phyloP scores from a whole-genome alignment of 495 filamentous ascomycete species.

The Hyphodiscus hymeniophilus region DNA sequence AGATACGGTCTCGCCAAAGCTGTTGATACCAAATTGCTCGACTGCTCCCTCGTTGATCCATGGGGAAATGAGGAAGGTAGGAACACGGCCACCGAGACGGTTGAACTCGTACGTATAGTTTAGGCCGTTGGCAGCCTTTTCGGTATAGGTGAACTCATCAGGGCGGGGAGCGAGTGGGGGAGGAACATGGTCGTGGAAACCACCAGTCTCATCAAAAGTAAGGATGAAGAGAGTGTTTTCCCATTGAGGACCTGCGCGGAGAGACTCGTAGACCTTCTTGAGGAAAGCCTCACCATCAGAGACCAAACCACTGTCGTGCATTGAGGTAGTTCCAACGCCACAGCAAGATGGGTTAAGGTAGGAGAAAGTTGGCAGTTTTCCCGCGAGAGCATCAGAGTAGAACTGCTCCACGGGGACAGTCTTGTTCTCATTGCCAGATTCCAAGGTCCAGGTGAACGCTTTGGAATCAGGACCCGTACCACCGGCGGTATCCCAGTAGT shows the following conservation, averaged over 20 bases:
- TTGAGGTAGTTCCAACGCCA: constrained; percentile 11
- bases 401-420: constrained; percentile 6
- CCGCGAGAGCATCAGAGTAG: constrained; percentile 5
- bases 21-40: constrained; percentile 10
- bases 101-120: constrained; percentile 12
- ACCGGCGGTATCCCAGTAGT: constrained; percentile 14
- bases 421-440: constrained; percentile 18
- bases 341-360: constrained; percentile 15
- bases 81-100: constrained; percentile 13
- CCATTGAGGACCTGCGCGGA: constrained; percentile 11
- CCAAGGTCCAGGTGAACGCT: constrained; percentile 11
- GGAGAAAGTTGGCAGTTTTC: constrained; percentile 12
- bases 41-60: constrained; percentile 8
- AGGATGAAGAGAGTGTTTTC: constrained; percentile 13
- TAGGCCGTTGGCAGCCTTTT: constrained; percentile 7
- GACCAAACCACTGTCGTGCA: constrained; percentile 15
- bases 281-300: constrained; percentile 14
- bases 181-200: constrained; percentile 16
- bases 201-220: constrained; percentile 16
- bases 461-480: constrained; percentile 10
- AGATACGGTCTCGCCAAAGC: constrained; percentile 24
- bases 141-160: constrained; percentile 9
- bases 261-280: constrained; percentile 17
- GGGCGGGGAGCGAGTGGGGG: constrained; percentile 18
- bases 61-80: constrained; percentile 14